A percentile compares a stretch with the other conserved stretches of the same genome.
phyloP scores from a whole-genome alignment of 2,329 filamentous ascomycete genomes.

The Penicillium paneum region DNA sequence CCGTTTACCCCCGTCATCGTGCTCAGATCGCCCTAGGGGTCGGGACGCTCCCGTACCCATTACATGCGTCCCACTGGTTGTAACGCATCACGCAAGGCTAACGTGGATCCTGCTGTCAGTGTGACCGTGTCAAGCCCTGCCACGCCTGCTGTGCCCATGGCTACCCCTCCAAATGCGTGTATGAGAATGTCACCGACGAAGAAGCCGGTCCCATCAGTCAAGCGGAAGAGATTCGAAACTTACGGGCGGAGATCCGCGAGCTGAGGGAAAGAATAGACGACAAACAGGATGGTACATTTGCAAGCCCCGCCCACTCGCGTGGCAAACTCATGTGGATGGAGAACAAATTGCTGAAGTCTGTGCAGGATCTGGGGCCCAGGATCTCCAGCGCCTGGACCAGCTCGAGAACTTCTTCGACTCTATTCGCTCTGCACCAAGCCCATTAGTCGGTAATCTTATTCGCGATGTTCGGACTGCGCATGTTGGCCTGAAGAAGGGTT shows the following conservation, averaged over 20 bases:
- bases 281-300: conserved; percentile 21
- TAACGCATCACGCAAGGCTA: conserved; percentile 9
- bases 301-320: neutral
- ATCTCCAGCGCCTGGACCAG: conserved; percentile 28
- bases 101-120: conserved; percentile 25
- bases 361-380: conserved; percentile 17
- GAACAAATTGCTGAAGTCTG: neutral
- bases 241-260: conserved; percentile 36
- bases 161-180: conserved; percentile 39
- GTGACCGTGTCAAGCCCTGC: conserved; percentile 40
- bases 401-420: conserved; percentile 35
- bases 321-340: neutral
- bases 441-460: conserved; percentile 32
- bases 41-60: conserved; percentile 14
- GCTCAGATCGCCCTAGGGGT: conserved; percentile 18
- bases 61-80: conserved; percentile 1
- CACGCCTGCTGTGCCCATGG: conserved; percentile 42
- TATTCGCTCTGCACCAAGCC: conserved; percentile 33
- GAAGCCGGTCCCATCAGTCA: conserved; percentile 36
- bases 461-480: conserved; percentile 28
- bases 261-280: conserved; percentile 27
- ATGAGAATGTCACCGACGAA: conserved; percentile 34
- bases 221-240: conserved; percentile 36
- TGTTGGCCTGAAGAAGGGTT: conserved; percentile 16
- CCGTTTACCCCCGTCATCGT: conserved; percentile 12